Evolutionary conservation across 2,329 filamentous ascomycete genomes (phyloP), one percentile per base, ranked within the genome.

Genomic region (Fusarium sp.): DNA sequence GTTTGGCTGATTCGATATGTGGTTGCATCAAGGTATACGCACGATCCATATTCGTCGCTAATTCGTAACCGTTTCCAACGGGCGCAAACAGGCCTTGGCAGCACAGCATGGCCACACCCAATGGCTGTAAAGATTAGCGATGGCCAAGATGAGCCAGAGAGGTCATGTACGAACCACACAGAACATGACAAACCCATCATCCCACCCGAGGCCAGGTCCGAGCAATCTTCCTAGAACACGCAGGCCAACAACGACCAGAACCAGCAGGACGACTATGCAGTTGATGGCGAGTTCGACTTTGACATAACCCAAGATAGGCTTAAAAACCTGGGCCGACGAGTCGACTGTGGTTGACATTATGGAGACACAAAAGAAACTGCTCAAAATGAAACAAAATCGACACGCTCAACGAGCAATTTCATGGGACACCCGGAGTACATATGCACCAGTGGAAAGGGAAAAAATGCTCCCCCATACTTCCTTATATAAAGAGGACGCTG

Each of bases 141-240:
- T n/a, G 6, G 17, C 3, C 32, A 15, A 23, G 4, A 22, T 6
- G 3, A 11, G 11, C 13, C 15, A 19, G 7, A 23, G 9, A 11
- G 9, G 22, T 11, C 10, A 14, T 10, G 10, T 15, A 71, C 72
- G 7, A 59, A 75, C 73, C 59, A 65, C 68, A 15, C 70, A 60
- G 11, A 76, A 46, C 15, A 78, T 61, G 23, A 78, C 71, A 11
- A 78, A 61, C 6, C 46, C 61, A 67, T 78, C 77, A 54, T 78
- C 77, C 71, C 69, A 75, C 23, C 77, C 76, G 13, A 78, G 57
- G 1, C 77, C 77, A 8, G 77, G 75, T 2, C 77, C 77, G 8
- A 56, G 67, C 10, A 75, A n/a, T 23, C 77, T 73, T 5, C 73
- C 75, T 0, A 70, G 19, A 4, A 78, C 66, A 52, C 77, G 63